A percentile compares a stretch with the other conserved stretches of the same genome.
Conservation (phyloP, 208 protist genomes). For the Leishmania aethiopica region DNA sequence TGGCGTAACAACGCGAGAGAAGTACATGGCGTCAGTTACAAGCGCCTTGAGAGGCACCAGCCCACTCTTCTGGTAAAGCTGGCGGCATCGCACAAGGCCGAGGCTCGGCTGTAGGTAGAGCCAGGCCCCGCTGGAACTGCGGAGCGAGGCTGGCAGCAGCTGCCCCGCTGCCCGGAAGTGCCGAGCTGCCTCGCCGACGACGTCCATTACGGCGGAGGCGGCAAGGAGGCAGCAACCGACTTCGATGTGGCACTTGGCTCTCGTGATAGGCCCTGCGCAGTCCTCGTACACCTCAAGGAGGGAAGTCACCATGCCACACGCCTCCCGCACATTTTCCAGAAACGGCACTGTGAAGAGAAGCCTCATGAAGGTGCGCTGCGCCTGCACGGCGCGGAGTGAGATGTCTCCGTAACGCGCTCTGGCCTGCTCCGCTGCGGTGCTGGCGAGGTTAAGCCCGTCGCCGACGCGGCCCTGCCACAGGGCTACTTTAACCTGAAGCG, state of each 20-base stretch:
- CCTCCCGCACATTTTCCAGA: constrained; percentile 45
- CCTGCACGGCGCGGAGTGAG: constrained; percentile 50
- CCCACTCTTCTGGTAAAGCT: constrained; percentile 20
- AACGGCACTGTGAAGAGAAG: constrained; percentile 42
- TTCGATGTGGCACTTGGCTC: constrained; percentile 65
- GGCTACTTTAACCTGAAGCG: constrained; percentile 60
- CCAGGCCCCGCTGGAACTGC: constrained; percentile 50
- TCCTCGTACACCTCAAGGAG: constrained; percentile 53
- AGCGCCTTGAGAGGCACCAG: constrained; percentile 38
- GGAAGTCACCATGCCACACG: constrained; percentile 32
- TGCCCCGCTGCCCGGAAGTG: constrained; percentile 54
- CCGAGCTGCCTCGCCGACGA: constrained; percentile 39
- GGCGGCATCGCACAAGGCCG: constrained; percentile 58
- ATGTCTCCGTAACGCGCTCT: constrained; percentile 28
- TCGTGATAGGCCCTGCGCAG: constrained; percentile 55
- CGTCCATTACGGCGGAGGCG: constrained; percentile 28
- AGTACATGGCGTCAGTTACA: constrained; percentile 48
- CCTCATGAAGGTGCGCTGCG: constrained; percentile 31
- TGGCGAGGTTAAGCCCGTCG: constrained; percentile 53
- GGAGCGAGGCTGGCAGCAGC: constrained; percentile 42
- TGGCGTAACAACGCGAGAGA: constrained; percentile 46
- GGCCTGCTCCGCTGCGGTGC: constrained; percentile 32
- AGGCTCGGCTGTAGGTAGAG: constrained; percentile 66
- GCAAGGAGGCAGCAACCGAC: constrained; percentile 70
- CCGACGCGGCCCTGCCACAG: constrained; percentile 59